Base-by-base conservation (phyloP, 2,329 filamentous ascomycete species). In the Penicillium griseofulvum region DNA sequence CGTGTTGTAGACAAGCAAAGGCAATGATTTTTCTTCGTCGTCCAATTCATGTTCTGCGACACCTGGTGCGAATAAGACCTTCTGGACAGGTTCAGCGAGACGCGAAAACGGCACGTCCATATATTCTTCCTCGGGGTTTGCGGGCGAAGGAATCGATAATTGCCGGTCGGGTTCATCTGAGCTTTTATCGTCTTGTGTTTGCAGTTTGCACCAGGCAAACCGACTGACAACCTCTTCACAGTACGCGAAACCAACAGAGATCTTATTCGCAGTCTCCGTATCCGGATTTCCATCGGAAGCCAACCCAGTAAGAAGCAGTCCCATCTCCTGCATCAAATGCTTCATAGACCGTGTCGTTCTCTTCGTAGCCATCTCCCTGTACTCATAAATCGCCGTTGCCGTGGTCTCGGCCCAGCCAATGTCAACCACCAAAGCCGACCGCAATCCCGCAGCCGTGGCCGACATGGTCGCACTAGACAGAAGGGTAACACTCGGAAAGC, bases 391-490 rank as follows among this genome's bases (percentile, higher is more conserved):
- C 6, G 87, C 89, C 0, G 91, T 96, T 22, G 95, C 84, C 0
- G 87, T 83, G 0, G 92, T 96, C 73, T 97, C 94, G 39, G 86
- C 82, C 94, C 94, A 99, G 41, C 93, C 94, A 57, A 99, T 81
- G 68, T 99, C 91, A 36, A 99, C 80, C 0, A 97, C 85, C 39
- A 99, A 73, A 1, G 88, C 91, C n/a, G 90, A 90, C 14, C 94
- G 86, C 38, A 96, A 78, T 0, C 94, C 94, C 6, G 92, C 91
- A 8, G 88, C 88, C 3, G 92, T 83, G 7, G 88, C 80, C 1
- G 86, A 80, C 73, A 94, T 87, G 19, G 91, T 82, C 0, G 93
- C 85, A 0, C 85, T 83, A 1, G 91, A 90, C 67, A 97, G 78
- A 39, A 99, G 80, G 2, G 90, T 92, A 60, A 97, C 83, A 22